Percentiles rank a stretch among this genome's conserved stretches.
phyloP scores from a whole-genome alignment of 192 early-diverging fungal genomes.

The Linnemannia zychae region DNA sequence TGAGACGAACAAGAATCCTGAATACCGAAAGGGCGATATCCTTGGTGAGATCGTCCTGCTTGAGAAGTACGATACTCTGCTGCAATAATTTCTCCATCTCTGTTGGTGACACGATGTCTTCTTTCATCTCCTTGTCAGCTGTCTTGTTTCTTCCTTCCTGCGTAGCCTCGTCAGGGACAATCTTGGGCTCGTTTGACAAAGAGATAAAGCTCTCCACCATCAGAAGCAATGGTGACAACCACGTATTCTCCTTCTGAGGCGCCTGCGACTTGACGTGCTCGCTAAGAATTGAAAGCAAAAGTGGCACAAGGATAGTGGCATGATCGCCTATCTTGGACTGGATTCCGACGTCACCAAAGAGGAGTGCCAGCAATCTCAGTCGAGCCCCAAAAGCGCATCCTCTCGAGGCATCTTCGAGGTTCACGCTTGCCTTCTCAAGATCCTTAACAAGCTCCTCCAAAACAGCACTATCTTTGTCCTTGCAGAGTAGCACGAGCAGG shows the following conservation, averaged over 20 bases:
- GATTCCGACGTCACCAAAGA: slow-evolving; percentile 69
- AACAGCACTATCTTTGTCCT: slow-evolving; percentile 55
- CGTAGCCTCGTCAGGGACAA: slow-evolving; percentile 40
- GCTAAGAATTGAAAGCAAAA: slow-evolving; percentile 37
- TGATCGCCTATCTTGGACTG: slow-evolving; percentile 59
- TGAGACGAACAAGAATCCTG: slow-evolving; percentile 86
- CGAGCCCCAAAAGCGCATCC: slow-evolving; percentile 59
- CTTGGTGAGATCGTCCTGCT: slow-evolving; percentile 54
- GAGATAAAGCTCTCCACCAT: slow-evolving; percentile 77
- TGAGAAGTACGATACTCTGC: slow-evolving; percentile 57
- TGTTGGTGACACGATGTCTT: slow-evolving; percentile 59
- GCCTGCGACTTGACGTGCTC: slow-evolving; percentile 18
- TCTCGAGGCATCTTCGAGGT: neutral
- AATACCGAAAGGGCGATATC: slow-evolving; percentile 78
- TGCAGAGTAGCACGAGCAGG: slow-evolving; percentile 68
- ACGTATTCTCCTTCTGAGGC: slow-evolving; percentile 52
- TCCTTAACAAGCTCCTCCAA: slow-evolving; percentile 46
- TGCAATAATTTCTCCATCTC: slow-evolving; percentile 54
- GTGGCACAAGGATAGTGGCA: slow-evolving; percentile 27
- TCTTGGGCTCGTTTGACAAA: slow-evolving; percentile 71
- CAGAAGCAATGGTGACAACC: slow-evolving; percentile 72
- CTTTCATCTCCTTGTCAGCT: slow-evolving; percentile 49
- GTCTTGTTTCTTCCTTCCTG: slow-evolving; percentile 38
- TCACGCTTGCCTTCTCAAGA: slow-evolving; percentile 24
- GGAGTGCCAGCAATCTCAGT: slow-evolving; percentile 71